Conservation (phyloP, 257 asterid species). For the Solanum acaule region DNA sequence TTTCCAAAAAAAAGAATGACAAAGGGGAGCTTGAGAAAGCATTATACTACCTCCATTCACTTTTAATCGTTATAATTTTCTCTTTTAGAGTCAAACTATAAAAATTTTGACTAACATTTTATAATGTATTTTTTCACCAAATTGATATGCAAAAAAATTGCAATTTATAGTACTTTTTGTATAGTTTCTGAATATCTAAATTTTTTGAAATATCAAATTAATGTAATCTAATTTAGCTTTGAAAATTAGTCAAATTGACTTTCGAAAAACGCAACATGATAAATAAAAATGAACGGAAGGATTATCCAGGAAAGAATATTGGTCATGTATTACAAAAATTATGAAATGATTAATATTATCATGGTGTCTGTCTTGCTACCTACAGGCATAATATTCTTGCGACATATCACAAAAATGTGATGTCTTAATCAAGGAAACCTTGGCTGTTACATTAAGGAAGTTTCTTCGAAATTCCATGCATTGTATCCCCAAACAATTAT, state of each 20-base stretch:
- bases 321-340: neutral
- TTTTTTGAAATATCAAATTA: too few relatives aligned
- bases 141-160: too few relatives aligned
- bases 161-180: too few relatives aligned
- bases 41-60: fast-evolving
- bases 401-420: neutral
- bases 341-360: neutral
- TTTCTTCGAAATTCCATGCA: neutral
- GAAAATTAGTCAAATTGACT: too few relatives aligned
- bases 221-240: too few relatives aligned
- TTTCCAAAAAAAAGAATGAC: neutral
- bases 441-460: neutral
- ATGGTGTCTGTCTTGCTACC: neutral
- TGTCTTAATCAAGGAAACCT: neutral
- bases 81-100: too few relatives aligned
- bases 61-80: too few relatives aligned
- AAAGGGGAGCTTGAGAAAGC: neutral
- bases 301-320: neutral
- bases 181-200: too few relatives aligned
- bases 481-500: neutral
- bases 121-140: too few relatives aligned
- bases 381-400: neutral
- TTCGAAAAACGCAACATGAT: too few relatives aligned
- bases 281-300: too few relatives aligned
- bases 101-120: too few relatives aligned